Evolutionary conservation across 345 rosid species (phyloP).

Genomic region (Eucalyptus marginata): DNA sequence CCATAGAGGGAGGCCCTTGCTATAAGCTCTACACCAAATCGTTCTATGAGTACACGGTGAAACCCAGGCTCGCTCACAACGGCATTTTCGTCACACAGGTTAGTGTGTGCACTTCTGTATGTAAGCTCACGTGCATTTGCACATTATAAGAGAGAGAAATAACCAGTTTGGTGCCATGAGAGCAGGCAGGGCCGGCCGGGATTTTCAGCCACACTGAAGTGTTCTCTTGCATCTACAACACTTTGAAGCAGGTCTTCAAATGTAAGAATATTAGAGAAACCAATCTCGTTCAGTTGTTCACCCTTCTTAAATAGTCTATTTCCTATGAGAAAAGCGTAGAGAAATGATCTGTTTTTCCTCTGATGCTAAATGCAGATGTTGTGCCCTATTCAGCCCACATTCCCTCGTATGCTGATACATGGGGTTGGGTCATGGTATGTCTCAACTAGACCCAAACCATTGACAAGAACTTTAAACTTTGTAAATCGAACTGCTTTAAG

Average conservation of each 20-base stretch:
- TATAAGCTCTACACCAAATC: constrained; percentile 55
- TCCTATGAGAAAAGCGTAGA: background rate
- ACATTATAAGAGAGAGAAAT: background rate
- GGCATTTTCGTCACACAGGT: constrained; percentile 69
- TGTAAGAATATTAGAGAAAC: constrained; percentile 8
- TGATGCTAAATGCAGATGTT: constrained; percentile 28
- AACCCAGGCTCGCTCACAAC: constrained; percentile 31
- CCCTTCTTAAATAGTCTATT: background rate
- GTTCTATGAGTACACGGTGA: constrained; percentile 35
- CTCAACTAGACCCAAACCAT: background rate
- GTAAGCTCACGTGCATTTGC: background rate
- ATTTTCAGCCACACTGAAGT: constrained; percentile 65
- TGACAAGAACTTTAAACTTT: background rate
- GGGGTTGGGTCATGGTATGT: constrained; percentile 74
- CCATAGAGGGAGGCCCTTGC: constrained; percentile 66
- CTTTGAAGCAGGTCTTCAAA: constrained; percentile 50
- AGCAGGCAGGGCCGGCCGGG: constrained; percentile 67
- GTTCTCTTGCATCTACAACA: constrained; percentile 49
- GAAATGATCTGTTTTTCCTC: background rate
- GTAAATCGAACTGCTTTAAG: background rate
- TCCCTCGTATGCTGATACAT: constrained; percentile 63
- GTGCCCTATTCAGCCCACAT: constrained; percentile 54
- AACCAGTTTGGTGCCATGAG: background rate
- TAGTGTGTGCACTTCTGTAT: background rate
- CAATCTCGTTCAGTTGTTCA: background rate